phyloP scores from a whole-genome alignment of 805 yeast genomes.

The Sugiyamaella lignohabitans region DNA sequence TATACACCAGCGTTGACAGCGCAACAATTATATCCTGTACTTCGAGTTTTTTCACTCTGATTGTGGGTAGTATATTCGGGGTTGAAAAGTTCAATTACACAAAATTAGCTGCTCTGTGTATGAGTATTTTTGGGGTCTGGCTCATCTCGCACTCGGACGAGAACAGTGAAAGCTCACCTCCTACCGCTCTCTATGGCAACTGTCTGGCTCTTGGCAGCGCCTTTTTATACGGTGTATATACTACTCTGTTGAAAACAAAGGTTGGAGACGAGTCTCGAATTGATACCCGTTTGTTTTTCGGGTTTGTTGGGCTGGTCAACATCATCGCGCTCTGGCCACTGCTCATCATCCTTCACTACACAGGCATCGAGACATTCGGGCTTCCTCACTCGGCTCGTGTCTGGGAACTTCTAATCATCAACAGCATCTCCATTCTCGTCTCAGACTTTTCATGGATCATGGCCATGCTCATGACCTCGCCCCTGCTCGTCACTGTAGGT shows the following conservation, averaged over 20 bases:
- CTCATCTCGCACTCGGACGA: slow-evolving; percentile 58
- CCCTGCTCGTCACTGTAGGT: slow-evolving; percentile 93
- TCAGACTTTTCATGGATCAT: slow-evolving; percentile 95
- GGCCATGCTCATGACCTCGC: slow-evolving; percentile 88
- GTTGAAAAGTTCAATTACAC: slow-evolving; percentile 61
- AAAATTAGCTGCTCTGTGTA: slow-evolving; percentile 62
- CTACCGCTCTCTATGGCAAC: slow-evolving; percentile 51
- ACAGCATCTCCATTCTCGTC: slow-evolving; percentile 72
- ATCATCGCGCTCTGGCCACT: slow-evolving; percentile 76
- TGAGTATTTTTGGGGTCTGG: slow-evolving; percentile 72
- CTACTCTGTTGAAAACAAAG: slow-evolving; percentile 69
- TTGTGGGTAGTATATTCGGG: slow-evolving; percentile 67
- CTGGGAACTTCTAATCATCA: slow-evolving; percentile 48
- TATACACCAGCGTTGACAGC: slow-evolving; percentile 87
- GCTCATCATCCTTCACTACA: slow-evolving; percentile 53
- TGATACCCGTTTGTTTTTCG: slow-evolving; percentile 85
- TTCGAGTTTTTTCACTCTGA: slow-evolving; percentile 83
- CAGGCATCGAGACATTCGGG: slow-evolving; percentile 64
- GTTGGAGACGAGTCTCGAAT: slow-evolving; percentile 69
- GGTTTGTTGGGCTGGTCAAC: slow-evolving; percentile 87
- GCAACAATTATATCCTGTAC: slow-evolving; percentile 92
- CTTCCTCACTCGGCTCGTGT: slow-evolving; percentile 54
- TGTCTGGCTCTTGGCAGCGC: slow-evolving; percentile 78
- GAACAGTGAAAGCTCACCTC: slow-evolving; percentile 21
- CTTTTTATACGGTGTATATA: slow-evolving; percentile 82